phyloP scores from a whole-genome alignment of 257 asterid genomes.

The Jaltomata sinuosa region DNA sequence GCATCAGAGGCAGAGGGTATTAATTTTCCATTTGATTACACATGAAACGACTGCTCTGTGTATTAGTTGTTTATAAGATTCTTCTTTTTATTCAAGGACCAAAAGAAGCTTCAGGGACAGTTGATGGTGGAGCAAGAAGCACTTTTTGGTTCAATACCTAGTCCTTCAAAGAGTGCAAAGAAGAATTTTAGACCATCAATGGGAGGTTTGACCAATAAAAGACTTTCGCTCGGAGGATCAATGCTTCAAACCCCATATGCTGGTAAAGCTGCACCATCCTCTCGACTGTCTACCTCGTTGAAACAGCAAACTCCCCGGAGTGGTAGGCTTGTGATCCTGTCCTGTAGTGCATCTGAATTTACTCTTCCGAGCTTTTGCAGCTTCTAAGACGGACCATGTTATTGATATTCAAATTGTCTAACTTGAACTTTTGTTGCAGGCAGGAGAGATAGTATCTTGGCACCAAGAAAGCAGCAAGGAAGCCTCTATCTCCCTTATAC shows the following conservation, averaged over 20 bases:
- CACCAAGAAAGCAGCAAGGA: slow-evolving; percentile 7
- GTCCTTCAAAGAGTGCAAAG: slow-evolving; percentile 58
- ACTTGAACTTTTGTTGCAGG: slow-evolving; percentile 18
- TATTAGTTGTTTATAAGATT: neutral
- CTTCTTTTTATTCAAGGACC: slow-evolving; percentile 39
- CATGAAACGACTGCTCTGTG: neutral
- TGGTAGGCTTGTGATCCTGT: slow-evolving; percentile 1
- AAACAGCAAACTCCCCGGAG: slow-evolving; percentile 25
- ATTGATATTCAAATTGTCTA: neutral
- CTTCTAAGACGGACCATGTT: neutral
- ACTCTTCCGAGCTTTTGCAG: neutral
- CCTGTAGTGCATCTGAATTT: neutral
- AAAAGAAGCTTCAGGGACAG: slow-evolving; percentile 85
- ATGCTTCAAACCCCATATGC: slow-evolving; percentile 43
- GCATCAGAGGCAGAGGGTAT: slow-evolving; percentile 74
- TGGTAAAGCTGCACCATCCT: slow-evolving; percentile 31
- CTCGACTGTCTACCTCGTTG: slow-evolving; percentile 13
- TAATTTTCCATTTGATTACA: neutral
- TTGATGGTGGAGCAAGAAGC: slow-evolving; percentile 72
- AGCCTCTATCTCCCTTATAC: neutral
- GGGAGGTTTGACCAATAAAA: slow-evolving; percentile 33
- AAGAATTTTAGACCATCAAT: slow-evolving; percentile 43
- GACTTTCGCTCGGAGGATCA: slow-evolving; percentile 65
- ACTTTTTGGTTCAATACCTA: slow-evolving; percentile 68
- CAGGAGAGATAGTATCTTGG: slow-evolving; percentile 29